Evolutionary conservation across 768 basidiomycete genomes (phyloP).

Genomic region (Boletus rufocinnamomeus): DNA sequence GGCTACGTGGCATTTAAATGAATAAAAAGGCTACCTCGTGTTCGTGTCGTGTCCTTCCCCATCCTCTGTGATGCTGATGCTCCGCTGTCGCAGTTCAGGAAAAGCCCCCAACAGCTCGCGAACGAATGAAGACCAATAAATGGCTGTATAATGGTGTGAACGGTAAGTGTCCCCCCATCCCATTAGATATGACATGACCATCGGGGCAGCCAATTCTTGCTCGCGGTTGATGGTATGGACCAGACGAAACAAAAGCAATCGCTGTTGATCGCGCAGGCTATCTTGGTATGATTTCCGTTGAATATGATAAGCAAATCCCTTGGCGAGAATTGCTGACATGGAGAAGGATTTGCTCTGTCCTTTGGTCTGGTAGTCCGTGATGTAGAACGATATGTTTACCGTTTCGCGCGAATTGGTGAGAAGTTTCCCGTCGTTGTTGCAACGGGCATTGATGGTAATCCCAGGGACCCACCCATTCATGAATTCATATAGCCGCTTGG

Average conservation of each 20-base stretch:
- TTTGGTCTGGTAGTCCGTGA: constrained; percentile 39
- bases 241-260: constrained; percentile 34
- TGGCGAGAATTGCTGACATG: constrained; percentile 38
- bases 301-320: constrained; percentile 36
- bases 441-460: too few species aligned
- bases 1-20: too few species aligned
- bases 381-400: constrained; percentile 27
- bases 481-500: too few species aligned
- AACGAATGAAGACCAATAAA: not conserved
- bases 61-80: too few species aligned
- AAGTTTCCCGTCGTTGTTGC: not conserved
- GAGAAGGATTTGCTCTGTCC: constrained; percentile 22
- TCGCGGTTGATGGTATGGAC: constrained; percentile 37
- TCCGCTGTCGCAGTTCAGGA: not conserved
- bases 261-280: constrained; percentile 24
- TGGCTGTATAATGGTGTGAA: constrained; percentile 38
- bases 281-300: not conserved
- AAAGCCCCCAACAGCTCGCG: not conserved
- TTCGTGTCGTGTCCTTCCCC: too few species aligned
- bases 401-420: not conserved
- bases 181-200: constrained; percentile 46
- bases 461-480: too few species aligned
- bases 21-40: too few species aligned
- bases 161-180: constrained; percentile 41
- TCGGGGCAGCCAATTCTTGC: constrained; percentile 41